phyloP scores from a whole-genome alignment of 257 asterid genomes.

The Solanum stenotomum region DNA sequence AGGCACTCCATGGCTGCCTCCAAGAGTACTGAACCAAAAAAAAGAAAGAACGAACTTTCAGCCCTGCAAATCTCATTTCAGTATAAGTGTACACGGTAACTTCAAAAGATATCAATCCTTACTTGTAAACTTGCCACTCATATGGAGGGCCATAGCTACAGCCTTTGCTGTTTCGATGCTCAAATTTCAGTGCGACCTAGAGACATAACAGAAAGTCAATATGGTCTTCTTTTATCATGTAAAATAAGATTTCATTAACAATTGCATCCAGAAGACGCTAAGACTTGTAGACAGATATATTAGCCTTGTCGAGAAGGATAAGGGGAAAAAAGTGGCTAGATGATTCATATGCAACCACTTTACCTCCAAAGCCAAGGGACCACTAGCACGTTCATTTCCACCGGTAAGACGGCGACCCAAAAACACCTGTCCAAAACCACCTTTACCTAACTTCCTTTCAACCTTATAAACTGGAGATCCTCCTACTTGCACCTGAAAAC shows the following conservation, averaged over 20 bases:
- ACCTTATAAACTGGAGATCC: slow-evolving; percentile 33
- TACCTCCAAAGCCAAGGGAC: slow-evolving; percentile 33
- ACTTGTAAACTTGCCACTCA: slow-evolving; percentile 47
- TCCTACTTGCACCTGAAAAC: slow-evolving; percentile 38
- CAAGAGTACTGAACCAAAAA: slow-evolving; percentile 24
- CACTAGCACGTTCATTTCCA: slow-evolving; percentile 14
- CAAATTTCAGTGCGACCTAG: slow-evolving; percentile 42
- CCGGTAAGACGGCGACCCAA: slow-evolving; percentile 33
- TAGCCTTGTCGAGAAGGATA: background rate
- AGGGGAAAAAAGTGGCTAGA: background rate
- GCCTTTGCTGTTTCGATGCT: slow-evolving; percentile 43
- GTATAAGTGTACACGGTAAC: background rate
- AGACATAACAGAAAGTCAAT: background rate
- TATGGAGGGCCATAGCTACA: slow-evolving; percentile 43
- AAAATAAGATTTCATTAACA: background rate
- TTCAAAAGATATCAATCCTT: slow-evolving; percentile 8
- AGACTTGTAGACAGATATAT: background rate
- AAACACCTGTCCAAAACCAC: slow-evolving; percentile 45
- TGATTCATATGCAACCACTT: background rate
- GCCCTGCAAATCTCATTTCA: background rate
- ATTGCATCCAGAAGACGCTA: background rate
- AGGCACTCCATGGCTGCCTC: slow-evolving; percentile 43
- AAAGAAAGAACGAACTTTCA: background rate
- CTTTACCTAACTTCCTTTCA: slow-evolving; percentile 40
- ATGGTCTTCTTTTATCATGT: background rate